These are phyloP conservation scores for Zalaria sp. DNA, from an alignment of 2,329 filamentous ascomycete genomes.

Conservation along the genomic window DNA sequence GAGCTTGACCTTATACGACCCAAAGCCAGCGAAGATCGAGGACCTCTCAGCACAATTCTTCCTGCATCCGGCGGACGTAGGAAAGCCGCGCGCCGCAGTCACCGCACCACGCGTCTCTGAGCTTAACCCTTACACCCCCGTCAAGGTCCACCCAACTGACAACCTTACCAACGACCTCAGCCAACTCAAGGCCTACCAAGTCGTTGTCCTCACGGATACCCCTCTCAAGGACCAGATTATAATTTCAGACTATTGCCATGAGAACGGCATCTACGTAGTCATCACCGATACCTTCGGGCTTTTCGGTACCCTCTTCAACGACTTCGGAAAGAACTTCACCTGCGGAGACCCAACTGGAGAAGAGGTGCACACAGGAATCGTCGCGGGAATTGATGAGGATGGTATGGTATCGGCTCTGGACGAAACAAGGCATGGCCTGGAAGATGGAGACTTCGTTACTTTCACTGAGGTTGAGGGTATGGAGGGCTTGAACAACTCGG, in stretches of 20 bases:
- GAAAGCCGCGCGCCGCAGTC: constrained; percentile 76
- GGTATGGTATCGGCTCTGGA: constrained; percentile 87
- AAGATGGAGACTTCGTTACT: constrained; percentile 92
- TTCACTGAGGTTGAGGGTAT: constrained; percentile 90
- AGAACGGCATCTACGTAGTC: constrained; percentile 83
- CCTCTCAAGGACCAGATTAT: constrained; percentile 65
- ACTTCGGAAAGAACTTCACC: constrained; percentile 90
- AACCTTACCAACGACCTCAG: constrained; percentile 64
- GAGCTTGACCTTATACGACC: constrained; percentile 87
- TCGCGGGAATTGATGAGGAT: constrained; percentile 78
- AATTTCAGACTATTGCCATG: constrained; percentile 87
- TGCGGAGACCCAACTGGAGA: constrained; percentile 85
- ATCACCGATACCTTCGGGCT: constrained; percentile 82
- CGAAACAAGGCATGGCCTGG: constrained; percentile 85
- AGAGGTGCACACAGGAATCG: constrained; percentile 71
- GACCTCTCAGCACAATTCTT: constrained; percentile 98
- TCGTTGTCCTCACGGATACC: constrained; percentile 79
- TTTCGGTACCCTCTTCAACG: constrained; percentile 92
- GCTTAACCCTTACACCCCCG: constrained; percentile 90
- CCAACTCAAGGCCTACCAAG: constrained; percentile 81
- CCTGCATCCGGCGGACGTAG: constrained; percentile 73
- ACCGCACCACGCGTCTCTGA: constrained; percentile 85
- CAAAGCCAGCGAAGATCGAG: constrained; percentile 65
- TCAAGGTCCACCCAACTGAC: constrained; percentile 52
- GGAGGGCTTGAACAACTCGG: constrained; percentile 70